phyloP scores from a whole-genome alignment of 2,329 filamentous ascomycete genomes.

The Pseudomassariella vexata region DNA sequence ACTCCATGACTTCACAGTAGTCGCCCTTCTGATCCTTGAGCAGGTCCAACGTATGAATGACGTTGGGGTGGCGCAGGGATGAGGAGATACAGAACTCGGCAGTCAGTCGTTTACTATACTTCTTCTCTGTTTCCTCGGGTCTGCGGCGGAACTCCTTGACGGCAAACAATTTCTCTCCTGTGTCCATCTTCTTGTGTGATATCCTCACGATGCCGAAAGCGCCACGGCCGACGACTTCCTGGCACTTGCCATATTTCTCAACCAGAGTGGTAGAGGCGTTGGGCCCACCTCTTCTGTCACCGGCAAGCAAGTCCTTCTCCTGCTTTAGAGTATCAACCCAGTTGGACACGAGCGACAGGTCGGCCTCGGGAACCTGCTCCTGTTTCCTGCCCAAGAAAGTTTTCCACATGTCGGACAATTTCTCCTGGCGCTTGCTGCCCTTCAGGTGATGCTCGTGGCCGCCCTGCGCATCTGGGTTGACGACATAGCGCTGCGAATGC shows the following conservation, averaged over 20 bases:
- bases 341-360: slow-evolving; percentile 86
- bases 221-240: slow-evolving; percentile 91
- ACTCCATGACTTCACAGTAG: slow-evolving; percentile 99
- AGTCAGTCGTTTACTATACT: slow-evolving; percentile 95
- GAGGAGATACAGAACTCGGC: slow-evolving; percentile 99
- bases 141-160: slow-evolving; percentile 97
- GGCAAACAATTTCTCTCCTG: slow-evolving; percentile 88
- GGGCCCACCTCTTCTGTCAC: slow-evolving; percentile 71
- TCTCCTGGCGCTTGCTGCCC: slow-evolving; percentile 88
- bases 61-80: slow-evolving; percentile 90
- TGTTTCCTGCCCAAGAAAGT: slow-evolving; percentile 81
- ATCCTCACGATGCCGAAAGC: slow-evolving; percentile 97
- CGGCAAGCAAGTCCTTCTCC: slow-evolving; percentile 71
- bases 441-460: slow-evolving; percentile 84
- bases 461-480: slow-evolving; percentile 50
- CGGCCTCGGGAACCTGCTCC: slow-evolving; percentile 66
- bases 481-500: slow-evolving; percentile 42
- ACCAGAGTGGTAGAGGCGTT: slow-evolving; percentile 74
- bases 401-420: slow-evolving; percentile 86
- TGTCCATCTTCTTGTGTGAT: slow-evolving; percentile 88
- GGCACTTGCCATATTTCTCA: slow-evolving; percentile 97
- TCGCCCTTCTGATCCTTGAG: slow-evolving; percentile 95
- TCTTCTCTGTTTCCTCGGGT: slow-evolving; percentile 91
- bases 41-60: slow-evolving; percentile 94
- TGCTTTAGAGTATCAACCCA: slow-evolving; percentile 93